Base-by-base conservation (phyloP, 345 rosid species). In the Linum tenue region DNA sequence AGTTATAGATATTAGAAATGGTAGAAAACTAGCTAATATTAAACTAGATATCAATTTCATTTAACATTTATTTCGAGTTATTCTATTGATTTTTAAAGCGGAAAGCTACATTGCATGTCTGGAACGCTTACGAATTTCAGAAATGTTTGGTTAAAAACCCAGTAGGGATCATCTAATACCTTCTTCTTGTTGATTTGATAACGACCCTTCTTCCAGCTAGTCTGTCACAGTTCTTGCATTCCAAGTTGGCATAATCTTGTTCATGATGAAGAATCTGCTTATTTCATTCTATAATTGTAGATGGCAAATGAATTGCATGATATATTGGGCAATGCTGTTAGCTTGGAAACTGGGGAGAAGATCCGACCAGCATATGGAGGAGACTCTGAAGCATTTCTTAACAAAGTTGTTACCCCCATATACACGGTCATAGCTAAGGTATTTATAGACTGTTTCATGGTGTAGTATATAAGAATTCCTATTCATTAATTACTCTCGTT, bases 291-390 rank as follows among this genome's bases (percentile, higher is more conserved):
- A 56, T 74, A 37, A 48, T 72, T 61, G 66, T 79, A 92, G 98
- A 92, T 92, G 98, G 91, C 94, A 14, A 77, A 80, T 76, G 97
- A 92, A 74, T 75, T 92, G 74, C 92, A 92, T 72, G 85, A 86
- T 72, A 76, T 86, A 71, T 75, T 92, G 75, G 82, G 79, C 5
- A 75, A 72, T 65, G 83, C 75, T 37, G 76, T 84, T 69, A 84
- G 86, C 71, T 62, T 61, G 73, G 69, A 73, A 73, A 78, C 90
- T 64, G 84, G 89, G 74, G 89, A 83, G 76, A 84, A 75, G 72
- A 73, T 78, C 42, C 66, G 36, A 68, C 88, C 91, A 66, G 87
- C 88, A 37, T 79, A 85, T 73, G 83, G 87, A 69, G 90, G 88
- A 69, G 84, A 80, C 17, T 61, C 53, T 16, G 97, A 92, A 76